Percentiles rank a stretch among this genome's conserved stretches.
Conservation (phyloP, 176 grass and related monocot genomes). For the Pontederia paniculata region DNA sequence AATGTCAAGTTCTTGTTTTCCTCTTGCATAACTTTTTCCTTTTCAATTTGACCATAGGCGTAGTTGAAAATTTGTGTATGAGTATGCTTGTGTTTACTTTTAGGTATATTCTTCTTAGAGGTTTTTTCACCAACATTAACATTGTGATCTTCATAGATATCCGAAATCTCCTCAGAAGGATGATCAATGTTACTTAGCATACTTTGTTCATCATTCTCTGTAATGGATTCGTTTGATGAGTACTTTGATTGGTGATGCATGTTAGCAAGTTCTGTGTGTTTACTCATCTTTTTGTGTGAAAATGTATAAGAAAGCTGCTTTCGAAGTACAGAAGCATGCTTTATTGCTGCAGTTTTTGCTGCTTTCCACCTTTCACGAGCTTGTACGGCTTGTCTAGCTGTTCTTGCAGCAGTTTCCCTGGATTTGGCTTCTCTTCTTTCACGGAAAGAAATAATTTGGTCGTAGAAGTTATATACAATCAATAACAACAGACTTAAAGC, state of each 20-base stretch:
- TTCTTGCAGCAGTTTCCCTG: conserved; percentile 46
- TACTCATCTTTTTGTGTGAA: not conserved
- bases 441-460: conserved; percentile 31
- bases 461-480: conserved; percentile 51
- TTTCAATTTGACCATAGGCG: conserved; percentile 38
- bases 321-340: conserved; percentile 4
- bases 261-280: conserved; percentile 13
- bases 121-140: conserved; percentile 21
- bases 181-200: not conserved
- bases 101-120: conserved; percentile 7
- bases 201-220: not conserved
- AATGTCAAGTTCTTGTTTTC: conserved; percentile 31
- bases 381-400: conserved; percentile 29
- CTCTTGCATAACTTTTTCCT: conserved; percentile 23
- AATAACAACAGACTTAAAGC: conserved; percentile 31
- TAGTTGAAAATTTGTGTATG: conserved; percentile 28
- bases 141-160: not conserved
- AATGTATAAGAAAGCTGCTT: conserved; percentile 2
- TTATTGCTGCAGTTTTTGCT: conserved; percentile 31
- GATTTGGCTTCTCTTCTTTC: conserved; percentile 32
- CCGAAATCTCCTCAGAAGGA: not conserved
- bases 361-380: conserved; percentile 51
- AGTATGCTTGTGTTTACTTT: conserved; percentile 19
- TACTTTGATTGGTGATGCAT: conserved; percentile 16
- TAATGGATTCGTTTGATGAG: conserved; percentile 24